Base-by-base conservation (phyloP, 2,329 filamentous ascomycete species). In the Aureobasidium melanogenum region DNA sequence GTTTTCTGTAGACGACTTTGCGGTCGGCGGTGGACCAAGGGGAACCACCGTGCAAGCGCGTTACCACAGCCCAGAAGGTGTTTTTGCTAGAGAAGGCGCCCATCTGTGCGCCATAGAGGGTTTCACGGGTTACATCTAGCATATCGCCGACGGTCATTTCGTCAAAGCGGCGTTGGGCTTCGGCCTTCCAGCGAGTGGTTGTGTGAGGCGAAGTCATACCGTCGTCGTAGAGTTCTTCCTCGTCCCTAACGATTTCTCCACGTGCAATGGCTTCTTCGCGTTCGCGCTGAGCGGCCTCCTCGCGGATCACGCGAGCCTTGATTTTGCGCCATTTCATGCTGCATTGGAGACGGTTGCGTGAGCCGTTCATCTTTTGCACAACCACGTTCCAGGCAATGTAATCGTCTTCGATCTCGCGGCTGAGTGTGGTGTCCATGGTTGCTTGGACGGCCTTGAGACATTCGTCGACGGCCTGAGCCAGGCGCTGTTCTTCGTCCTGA, bases 361-460 rank as follows among this genome's bases (percentile, higher is more conserved):
- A 84, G 51, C 78, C 76, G 15, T 75, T 78, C 82, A 91, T 85
- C 59, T 79, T 78, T 63, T 82, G 75, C 66, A 84, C 86, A 26
- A 91, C 82, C 9, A 77, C 71, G 54, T 81, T 76, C 87, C 88
- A 91, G 67, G 87, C 83, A 63, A 91, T 78, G 34, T 84, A 72
- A 19, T 78, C 74, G 63, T 83, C 80, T 46, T 82, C 77, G 1
- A 76, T 70, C 17, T 75, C 73, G n/a, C 72, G 70, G 3, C 34
- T 39, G 15, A 55, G 34, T 3, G 74, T 67, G 2, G 74, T 64
- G 9, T 70, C 64, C 5, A 67, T 64, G 3, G 69, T 66, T 1
- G 72, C 70, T 12, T 70, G 67, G 15, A 67, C 63, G 52, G 59
- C 19, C 61, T 67, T 65, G 50, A 87, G 74, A 7, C 80, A 79